Base-by-base conservation (phyloP, 441 rosid species). In the Erodium chrysanthum region DNA sequence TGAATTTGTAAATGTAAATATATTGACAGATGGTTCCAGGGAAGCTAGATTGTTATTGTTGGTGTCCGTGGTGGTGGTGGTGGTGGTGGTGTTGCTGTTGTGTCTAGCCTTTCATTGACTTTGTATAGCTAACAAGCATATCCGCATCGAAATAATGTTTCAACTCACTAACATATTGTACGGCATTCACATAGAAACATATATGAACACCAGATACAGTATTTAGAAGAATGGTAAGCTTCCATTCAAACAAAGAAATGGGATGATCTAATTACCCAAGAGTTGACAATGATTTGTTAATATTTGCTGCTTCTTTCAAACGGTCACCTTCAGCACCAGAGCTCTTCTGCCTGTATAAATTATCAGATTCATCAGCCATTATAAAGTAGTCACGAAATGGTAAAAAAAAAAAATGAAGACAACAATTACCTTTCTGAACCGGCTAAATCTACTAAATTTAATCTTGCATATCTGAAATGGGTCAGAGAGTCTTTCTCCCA, bases 311-410 rank as follows among this genome's bases (percentile, higher is more conserved):
- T 90, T 92, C 99, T 73, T 90, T 92, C 48, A 95, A 76, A 66
- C 99, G 98, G 64, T 95, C 96, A 66, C 96, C 98, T 78, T 95
- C 98, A 74, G 98, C 98, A 70, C 98, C 96, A 66, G 95, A 92
- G 76, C 88, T 86, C 80, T 95, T 95, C 78, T 92, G 98, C 86
- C 99, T 95, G 18, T 61, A 63, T 64, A 67, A 50, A 73, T 71
- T 66, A 70, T 22, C 40, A 27, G 56, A 46, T 31, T 20, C 4
- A 27, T 46, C n/a, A 37, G 64, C 37, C 18, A 33, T 66, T 25
- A 23, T 12, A 25, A 68, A 69, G 61, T 70, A 74, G 68, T 35
- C 22, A 63, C 37, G 68, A 44, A 54, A 23, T 60, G 61, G 64
- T 29, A 65, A 60, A 60, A 3, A 12, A 22, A 65, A 60, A 60